These are phyloP conservation scores for Marvania coccoides DNA, from an alignment of 139 green algal genomes.

Conservation along the genomic window DNA sequence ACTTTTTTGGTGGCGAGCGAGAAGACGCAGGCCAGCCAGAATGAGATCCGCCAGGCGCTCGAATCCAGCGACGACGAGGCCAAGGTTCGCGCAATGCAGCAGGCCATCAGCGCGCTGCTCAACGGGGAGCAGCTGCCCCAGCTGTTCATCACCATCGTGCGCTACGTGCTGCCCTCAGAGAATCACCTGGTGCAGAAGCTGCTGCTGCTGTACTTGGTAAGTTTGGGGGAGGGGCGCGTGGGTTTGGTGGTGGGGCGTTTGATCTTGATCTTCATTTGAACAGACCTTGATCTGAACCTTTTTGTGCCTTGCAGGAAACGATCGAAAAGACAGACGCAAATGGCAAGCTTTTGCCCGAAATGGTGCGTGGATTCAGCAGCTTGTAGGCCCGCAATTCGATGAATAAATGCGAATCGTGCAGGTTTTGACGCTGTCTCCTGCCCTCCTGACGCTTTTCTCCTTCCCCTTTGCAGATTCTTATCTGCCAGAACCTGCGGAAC, in stretches of 20 bases:
- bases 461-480: slow-evolving; percentile 81
- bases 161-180: slow-evolving; percentile 96
- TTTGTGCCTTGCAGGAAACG: slow-evolving; percentile 67
- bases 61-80: slow-evolving; percentile 73
- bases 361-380: slow-evolving; percentile 53
- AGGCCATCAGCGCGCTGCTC: slow-evolving; percentile 87
- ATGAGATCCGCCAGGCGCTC: slow-evolving; percentile 91
- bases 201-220: slow-evolving; percentile 93
- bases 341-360: slow-evolving; percentile 97
- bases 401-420: background rate
- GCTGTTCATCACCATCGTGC: slow-evolving; percentile 99
- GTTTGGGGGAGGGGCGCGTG: slow-evolving; percentile 1
- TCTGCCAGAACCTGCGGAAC: slow-evolving; percentile 99
- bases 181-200: slow-evolving; percentile 98
- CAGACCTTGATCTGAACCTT: background rate
- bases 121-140: slow-evolving; percentile 89
- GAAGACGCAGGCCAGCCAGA: slow-evolving; percentile 50
- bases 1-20: slow-evolving; percentile 93
- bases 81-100: slow-evolving; percentile 92
- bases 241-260: background rate
- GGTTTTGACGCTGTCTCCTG: background rate
- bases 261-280: background rate
- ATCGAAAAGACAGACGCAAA: slow-evolving; percentile 95
- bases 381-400: background rate
- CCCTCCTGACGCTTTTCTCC: background rate